Base-by-base conservation (phyloP, 1,139 yeast species). In the Candida labiduridarum region DNA sequence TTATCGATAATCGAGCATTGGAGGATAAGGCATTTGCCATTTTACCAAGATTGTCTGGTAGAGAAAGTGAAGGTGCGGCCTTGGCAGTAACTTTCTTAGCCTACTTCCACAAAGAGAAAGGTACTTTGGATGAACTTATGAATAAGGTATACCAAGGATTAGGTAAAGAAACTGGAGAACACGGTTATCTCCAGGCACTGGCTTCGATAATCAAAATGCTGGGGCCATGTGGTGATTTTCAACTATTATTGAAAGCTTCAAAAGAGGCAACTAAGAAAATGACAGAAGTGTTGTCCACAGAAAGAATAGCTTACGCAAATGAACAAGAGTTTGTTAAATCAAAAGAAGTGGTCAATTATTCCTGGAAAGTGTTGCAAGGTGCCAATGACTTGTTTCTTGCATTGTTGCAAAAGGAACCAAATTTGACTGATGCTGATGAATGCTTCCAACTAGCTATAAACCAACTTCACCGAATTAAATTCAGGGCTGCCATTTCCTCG, bases 401-500 rank as follows among this genome's bases (percentile, higher is more conserved):
- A 14, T 52, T 41, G 9, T 25, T 38, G 16, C 49, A 27, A 46
- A 51, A 48, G 22, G 44, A 11, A 14, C 47, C 16, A 4, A 33
- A 3, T 30, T 48, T 7, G 6, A 48, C 22, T 16, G 45, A 4
- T n/a, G 58, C 1, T 57, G 61, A 1, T 58, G 81, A 43, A 4
- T 59, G 66, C 31, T 58, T 69, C 35, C 75, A 79, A 1, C 60
- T 87, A 11, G 68, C 89, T 6, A 75, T 85, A 51, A 79, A 74
- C 11, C 96, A 92, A 63, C 69, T 92, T 42, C 79, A 89, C 2
- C 76, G 82, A 0, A 87, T 91, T 7, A 83, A 91, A 47, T 98
- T 94, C 60, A 79, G 96, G 54, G 98, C 98, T 35, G 96, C 97
- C 0, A 88, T 92, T 55, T 85, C 96, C 3, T 84, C 97, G 0